Percentiles rank a stretch among this genome's conserved stretches.
These are phyloP conservation scores for Penicillium tannophilum DNA, from an alignment of 495 filamentous ascomycete species.

Conservation along the genomic window DNA sequence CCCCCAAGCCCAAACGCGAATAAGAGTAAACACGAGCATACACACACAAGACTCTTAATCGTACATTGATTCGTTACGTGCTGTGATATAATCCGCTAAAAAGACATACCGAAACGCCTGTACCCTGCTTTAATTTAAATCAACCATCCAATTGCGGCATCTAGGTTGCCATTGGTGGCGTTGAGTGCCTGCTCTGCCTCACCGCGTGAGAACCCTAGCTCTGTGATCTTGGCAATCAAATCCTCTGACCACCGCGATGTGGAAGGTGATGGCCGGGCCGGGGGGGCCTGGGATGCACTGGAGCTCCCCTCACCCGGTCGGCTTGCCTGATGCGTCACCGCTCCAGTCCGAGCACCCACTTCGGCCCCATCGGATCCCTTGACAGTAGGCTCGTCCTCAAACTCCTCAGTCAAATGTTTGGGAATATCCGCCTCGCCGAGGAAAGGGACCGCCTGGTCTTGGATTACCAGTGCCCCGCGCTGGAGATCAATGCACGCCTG, in stretches of 20 bases:
- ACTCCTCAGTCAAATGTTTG: slow-evolving; percentile 67
- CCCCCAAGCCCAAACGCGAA: slow-evolving; percentile 39
- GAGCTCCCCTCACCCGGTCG: slow-evolving; percentile 3
- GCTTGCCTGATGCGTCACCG: slow-evolving; percentile 64
- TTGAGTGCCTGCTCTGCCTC: slow-evolving; percentile 80
- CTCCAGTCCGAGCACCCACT: slow-evolving; percentile 82
- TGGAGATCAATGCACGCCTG: slow-evolving; percentile 89
- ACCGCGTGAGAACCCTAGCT: slow-evolving; percentile 76
- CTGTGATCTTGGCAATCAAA: slow-evolving; percentile 64
- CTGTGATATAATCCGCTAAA: slow-evolving; percentile 27
- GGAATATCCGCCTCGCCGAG: slow-evolving; percentile 93
- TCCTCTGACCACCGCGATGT: slow-evolving; percentile 45
- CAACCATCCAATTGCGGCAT: slow-evolving; percentile 82
- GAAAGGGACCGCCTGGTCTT: slow-evolving; percentile 84
- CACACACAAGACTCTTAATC: slow-evolving; percentile 17
- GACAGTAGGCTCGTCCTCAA: slow-evolving; percentile 80
- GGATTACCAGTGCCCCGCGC: slow-evolving; percentile 78
- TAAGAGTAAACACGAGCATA: slow-evolving; percentile 14
- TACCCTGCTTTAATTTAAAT: slow-evolving; percentile 45
- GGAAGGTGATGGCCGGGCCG: slow-evolving; percentile 7
- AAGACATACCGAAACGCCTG: slow-evolving; percentile 16
- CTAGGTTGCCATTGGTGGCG: slow-evolving; percentile 80
- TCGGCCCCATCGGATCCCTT: slow-evolving; percentile 82
- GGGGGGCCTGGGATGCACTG: neutral
- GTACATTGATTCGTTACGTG: slow-evolving; percentile 17